Conservation (phyloP, 2,329 filamentous ascomycete species). For the Aspergillus sp. region DNA sequence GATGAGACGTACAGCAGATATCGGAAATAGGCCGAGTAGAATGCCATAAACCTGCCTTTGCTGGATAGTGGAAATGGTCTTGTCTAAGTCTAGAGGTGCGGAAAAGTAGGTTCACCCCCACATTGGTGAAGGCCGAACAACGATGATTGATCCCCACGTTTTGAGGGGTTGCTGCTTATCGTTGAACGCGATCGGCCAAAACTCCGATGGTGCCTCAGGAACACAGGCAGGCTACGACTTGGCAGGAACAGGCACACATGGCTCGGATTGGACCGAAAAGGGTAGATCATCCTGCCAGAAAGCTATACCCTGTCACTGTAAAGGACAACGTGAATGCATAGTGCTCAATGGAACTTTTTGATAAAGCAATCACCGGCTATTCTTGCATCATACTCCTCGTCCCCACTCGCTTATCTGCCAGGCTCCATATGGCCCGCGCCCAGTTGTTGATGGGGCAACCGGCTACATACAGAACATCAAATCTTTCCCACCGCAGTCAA, state of each 20-base stretch:
- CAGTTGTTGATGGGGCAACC: conserved; percentile 26
- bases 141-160: background rate
- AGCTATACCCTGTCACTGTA: background rate
- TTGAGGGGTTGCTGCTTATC: background rate
- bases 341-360: background rate
- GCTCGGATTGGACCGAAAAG: background rate
- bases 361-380: background rate
- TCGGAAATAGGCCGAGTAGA: conserved; percentile 22
- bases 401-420: background rate
- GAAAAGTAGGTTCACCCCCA: background rate
- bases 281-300: background rate
- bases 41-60: background rate
- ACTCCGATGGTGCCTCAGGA: conserved; percentile 1
- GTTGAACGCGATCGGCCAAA: background rate
- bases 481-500: background rate
- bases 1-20: conserved; percentile 12
- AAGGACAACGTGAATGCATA: background rate
- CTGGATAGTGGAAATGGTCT: background rate
- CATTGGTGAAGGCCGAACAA: background rate
- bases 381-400: background rate
- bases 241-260: background rate
- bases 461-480: conserved; percentile 13
- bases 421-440: background rate
- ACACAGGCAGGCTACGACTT: background rate
- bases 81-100: background rate